Base-by-base conservation (phyloP, 805 yeast genomes). In the Metschnikowia gelsemii region DNA sequence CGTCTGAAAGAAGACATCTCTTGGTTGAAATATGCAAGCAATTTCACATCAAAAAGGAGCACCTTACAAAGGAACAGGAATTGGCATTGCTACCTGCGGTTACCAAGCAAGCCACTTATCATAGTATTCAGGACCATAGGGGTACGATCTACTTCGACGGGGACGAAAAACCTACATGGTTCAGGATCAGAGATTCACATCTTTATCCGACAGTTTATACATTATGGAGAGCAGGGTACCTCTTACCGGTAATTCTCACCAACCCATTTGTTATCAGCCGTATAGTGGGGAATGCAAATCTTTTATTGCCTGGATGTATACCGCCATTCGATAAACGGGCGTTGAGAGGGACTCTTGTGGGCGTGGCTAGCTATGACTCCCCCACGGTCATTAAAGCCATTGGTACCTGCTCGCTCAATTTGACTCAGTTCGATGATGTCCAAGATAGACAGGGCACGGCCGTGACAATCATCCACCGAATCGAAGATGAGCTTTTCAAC, bases 401-500 rank as follows among this genome's bases (percentile, higher is more conserved):
- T 20, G 96, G 96, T 2, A 57, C 72, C 8, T 78, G 85, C 46
- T 51, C 63, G 28, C 43, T 74, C 50, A 73, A 82, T 51, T 49
- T 87, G 49, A 58, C 64, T 2, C 59, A 63, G 2, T 62, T 68
- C 35, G 61, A 64, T 29, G 56, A 68, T 38, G 84, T 78, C 1
- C 62, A 73, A n/a, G 89, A 88, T 0, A 68, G 75, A 12, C 72
- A 73, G 12, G 99, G 98, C 9, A 78, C 84, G 22, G 96, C 93
- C 0, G 95, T 90, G 0, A 72, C 75, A 35, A 66, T 88, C 4
- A 52, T 79, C n/a, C 96, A 88, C 52, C 73, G 72, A 23, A 59
- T 75, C 13, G 83, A 78, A 3, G 99, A 91, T 58, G 78, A 75
- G 39, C 66, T 91, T 37, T 76, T 68, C 35, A 65, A 65, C 25